Conservation (phyloP, 306 rosid genomes). For the Dryas alaskensis region DNA sequence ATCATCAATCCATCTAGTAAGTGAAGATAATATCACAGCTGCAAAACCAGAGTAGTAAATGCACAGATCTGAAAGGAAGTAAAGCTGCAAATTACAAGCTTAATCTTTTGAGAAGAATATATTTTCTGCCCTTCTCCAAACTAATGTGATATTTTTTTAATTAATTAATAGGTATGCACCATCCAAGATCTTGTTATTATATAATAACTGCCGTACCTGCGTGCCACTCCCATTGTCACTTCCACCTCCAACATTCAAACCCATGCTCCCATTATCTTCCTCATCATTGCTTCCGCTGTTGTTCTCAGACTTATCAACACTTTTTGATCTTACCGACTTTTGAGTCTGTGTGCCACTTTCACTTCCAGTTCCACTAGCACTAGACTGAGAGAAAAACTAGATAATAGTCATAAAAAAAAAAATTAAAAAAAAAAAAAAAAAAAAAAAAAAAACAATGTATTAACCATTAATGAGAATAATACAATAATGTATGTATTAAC, state of each 20-base stretch:
- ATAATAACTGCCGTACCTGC: slow-evolving; percentile 52
- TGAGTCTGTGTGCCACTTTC: slow-evolving; percentile 82
- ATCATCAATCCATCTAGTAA: not conserved
- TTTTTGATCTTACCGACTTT: slow-evolving; percentile 67
- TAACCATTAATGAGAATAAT: no score
- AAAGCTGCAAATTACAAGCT: not conserved
- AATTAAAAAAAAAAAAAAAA: not conserved
- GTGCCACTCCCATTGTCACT: slow-evolving; percentile 89
- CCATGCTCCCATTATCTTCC: slow-evolving; percentile 58
- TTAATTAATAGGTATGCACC: slow-evolving; percentile 9
- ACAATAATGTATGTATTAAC: no score
- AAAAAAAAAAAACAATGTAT: not conserved
- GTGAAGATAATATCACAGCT: not conserved
- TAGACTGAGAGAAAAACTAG: slow-evolving; percentile 53
- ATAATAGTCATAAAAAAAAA: not conserved
- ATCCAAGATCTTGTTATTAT: slow-evolving; percentile 4
- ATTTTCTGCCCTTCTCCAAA: not conserved
- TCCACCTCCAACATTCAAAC: slow-evolving; percentile 59
- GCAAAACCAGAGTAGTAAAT: not conserved
- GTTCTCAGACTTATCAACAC: slow-evolving; percentile 54
- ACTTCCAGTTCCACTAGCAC: slow-evolving; percentile 92
- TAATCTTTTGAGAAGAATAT: not conserved
- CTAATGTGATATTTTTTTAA: not conserved
- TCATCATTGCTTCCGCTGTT: slow-evolving; percentile 69
- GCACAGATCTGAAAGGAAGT: not conserved